Base-by-base conservation (phyloP, 2,329 filamentous ascomycete genomes). In the Talaromyces sp. region DNA sequence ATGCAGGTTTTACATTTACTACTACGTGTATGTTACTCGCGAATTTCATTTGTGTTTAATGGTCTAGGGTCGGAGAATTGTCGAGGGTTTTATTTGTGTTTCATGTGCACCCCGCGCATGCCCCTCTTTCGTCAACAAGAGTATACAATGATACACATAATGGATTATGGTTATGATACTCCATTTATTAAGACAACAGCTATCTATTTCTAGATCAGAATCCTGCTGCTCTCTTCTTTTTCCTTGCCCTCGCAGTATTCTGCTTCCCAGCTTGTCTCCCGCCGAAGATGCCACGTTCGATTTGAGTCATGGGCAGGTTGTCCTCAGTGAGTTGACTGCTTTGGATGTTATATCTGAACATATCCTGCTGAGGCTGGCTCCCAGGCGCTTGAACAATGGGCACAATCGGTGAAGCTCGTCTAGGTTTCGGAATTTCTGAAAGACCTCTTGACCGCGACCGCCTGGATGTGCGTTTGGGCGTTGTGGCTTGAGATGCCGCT, bases 201-300 rank as follows among this genome's bases (percentile, higher is more conserved):
- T 24, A 50, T 21, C 19, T 50, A 50, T 21, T 50, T 1, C 32
- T 31, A 29, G 31, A 50, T 66, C 70, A 78, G 62, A 78, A 78
- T 12, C 75, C 75, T 29, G 75, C 75, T 21, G 72, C 69, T 57
- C 75, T 66, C 62, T 74, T 72, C 65, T 76, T 77, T 64, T 74
- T 77, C 62, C 68, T 74, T 29, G 65, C 61, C 65, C 73, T 76
- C 12, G 57, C 57, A 12, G 56, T 61, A n/a, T 35, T 64, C 53
- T 67, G 72, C 54, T 68, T 69, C 24, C 56, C 68, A 19, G 66
- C 63, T 57, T 75, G 68, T 21, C 75, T 68, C 38, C 72, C 65
- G 29, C 75, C 75, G 62, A 76, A 77, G 21, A 64, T 54, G 11
- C 75, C 75, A 35, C 72, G 70, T 61, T 77, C 75, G 24, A 68